Evolutionary conservation across 371 early-diverging fungal genomes (phyloP).

Genomic region (Furculomyces boomerangus): DNA sequence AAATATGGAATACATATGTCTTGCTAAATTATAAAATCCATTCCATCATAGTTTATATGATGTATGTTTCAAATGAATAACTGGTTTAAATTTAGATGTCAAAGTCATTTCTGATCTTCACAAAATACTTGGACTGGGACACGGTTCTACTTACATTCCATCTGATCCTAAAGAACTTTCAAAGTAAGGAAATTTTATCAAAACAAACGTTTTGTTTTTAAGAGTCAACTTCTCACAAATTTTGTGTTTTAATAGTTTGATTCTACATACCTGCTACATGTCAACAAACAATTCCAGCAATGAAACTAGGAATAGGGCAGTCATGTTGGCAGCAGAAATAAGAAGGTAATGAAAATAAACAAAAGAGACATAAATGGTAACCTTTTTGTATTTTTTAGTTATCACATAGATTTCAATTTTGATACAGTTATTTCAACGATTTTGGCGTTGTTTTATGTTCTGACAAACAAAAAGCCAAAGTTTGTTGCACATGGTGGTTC

Average conservation of each 20-base stretch:
- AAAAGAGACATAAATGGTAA: too few species aligned
- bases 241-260: not conserved
- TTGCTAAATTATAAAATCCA: too few species aligned
- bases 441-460: constrained; percentile 46
- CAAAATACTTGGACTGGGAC: constrained; percentile 34
- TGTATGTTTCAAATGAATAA: too few species aligned
- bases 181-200: too few species aligned
- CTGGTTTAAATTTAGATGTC: not conserved
- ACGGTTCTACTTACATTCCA: constrained; percentile 46
- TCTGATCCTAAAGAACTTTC: constrained; percentile 65
- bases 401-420: constrained; percentile 78
- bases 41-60: too few species aligned
- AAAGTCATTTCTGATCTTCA: constrained; percentile 54
- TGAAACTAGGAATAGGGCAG: constrained; percentile 73
- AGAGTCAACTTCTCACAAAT: too few species aligned
- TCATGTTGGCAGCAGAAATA: constrained; percentile 54
- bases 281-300: constrained; percentile 73
- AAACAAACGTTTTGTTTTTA: too few species aligned
- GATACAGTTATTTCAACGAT: constrained; percentile 63
- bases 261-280: constrained; percentile 91
- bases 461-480: constrained; percentile 60
- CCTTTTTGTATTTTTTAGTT: constrained; percentile 34
- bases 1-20: too few species aligned
- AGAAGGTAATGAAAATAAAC: too few species aligned
- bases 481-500: constrained; percentile 79